Base-by-base conservation (phyloP, 2,329 filamentous ascomycete species). In the Pseudohalonectria lignicola region DNA sequence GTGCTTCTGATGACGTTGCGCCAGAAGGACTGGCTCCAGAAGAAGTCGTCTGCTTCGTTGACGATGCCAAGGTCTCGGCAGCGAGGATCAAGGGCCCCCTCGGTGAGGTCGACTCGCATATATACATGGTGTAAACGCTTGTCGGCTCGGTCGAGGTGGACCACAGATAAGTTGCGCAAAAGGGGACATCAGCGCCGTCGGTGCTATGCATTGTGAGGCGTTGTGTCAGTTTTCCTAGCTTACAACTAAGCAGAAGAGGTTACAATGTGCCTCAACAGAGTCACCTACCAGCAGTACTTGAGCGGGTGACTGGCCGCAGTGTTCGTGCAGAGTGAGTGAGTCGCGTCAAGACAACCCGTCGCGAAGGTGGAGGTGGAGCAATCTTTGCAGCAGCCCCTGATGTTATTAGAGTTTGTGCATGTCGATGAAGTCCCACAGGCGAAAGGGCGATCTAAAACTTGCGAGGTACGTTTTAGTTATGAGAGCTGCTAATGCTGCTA, bases 81-180 rank as follows among this genome's bases (percentile, higher is more conserved):
- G 79, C 79, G 64, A 80, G 80, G 39, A 80, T 67, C 39, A 71
- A 64, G 44, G 69, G 39, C n/a, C 40, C 44, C 36, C 43, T 40
- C 26, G 39, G 29, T 12, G 37, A 34, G 12, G 45, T 31, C 26
- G 35, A 37, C 26, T 37, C 35, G 35, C 35, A 37, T n/a, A 37
- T 23, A 18, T 31, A 37, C 10, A 37, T 18, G 15, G 35, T 37
- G 26, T 37, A 31, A 6, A 31, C 21, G 35, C 15, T 15, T 11
- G n/a, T 10, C 26, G 28, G 17, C 18, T 37, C 35, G 25, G 35
- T 37, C 6, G 35, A 30, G 10, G 35, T 37, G 17, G 35, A 37
- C 35, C 35, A 37, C 8, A 37, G 26, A n/a, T 37, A 31, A 13
- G 35, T 37, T 11, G 35, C 35, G 35, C 35, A 37, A n/a, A 10